Evolutionary conservation across 2,329 filamentous ascomycete species (phyloP), one percentile per base, ranked within the genome.

Genomic region (Chrysosphaeria jannelii): DNA sequence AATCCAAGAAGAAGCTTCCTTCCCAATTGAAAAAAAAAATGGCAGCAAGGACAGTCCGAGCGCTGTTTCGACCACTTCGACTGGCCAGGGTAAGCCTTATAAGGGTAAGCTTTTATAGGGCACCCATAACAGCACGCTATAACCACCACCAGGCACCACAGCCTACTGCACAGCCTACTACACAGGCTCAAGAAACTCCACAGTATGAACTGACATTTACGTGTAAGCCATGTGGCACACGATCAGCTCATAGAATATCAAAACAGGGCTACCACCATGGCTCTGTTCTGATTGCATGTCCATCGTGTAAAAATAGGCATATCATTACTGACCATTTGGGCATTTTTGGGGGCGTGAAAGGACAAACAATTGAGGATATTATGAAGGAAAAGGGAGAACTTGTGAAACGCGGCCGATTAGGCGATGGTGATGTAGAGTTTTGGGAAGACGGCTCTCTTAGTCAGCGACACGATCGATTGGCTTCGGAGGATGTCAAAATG

Each of bases 211-310:
- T 97, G 32, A 72, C 66, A 23, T 91, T 97, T 42, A 97, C 85
- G 33, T 97, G 85, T 56, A 66, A 71, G 28, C 75, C 74, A 15
- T 97, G 85, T 47, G 51, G 55, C 21, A 49, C 58, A 17, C 68
- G 79, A 27, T 88, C 75, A n/a, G 57, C 64, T 8, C 88, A 97
- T 46, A 58, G 58, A 23, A 53, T 97, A 35, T 76, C 75, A 14
- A 91, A 93, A 44, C 85, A 93, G 39, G 85, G 76, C 15, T 97
- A 97, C 41, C 79, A 93, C 44, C 55, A 67, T 31, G 85, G 85
- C 17, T 81, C 76, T 2, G 69, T 85, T 4, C 51, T 97, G 27
- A 79, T 93, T 32, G 68, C 69, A 16, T 97, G 85, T 40, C 81
- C 85, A 0, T 50, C 52, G 4, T 97, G 85, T 45, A 65, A 67